Conservation (phyloP, 352 stramenopile genomes). For the Phytophthora agathidicida region DNA sequence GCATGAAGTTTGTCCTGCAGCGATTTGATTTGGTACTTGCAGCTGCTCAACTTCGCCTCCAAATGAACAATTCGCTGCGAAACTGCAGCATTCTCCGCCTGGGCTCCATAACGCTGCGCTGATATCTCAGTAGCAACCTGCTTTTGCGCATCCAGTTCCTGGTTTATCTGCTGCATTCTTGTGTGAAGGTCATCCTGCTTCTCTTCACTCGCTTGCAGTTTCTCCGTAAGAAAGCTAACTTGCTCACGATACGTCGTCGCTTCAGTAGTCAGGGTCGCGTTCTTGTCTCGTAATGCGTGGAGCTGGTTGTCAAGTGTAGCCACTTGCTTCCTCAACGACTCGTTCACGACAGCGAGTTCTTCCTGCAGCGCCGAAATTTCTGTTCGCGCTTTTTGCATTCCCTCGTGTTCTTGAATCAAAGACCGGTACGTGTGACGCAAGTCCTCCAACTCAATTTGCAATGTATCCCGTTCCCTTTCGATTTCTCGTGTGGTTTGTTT, state of each 20-base stretch:
- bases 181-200: slow-evolving; percentile 58
- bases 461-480: slow-evolving; percentile 67
- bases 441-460: slow-evolving; percentile 83
- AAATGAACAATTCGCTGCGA: slow-evolving; percentile 80
- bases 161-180: slow-evolving; percentile 49
- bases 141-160: slow-evolving; percentile 69
- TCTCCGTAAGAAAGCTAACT: slow-evolving; percentile 79
- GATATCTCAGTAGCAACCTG: slow-evolving; percentile 81
- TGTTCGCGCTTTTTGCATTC: slow-evolving; percentile 57
- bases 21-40: slow-evolving; percentile 66
- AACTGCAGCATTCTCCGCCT: slow-evolving; percentile 75
- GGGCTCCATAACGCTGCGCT: slow-evolving; percentile 72
- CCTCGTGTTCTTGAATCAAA: slow-evolving; percentile 76
- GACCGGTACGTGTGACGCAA: slow-evolving; percentile 74
- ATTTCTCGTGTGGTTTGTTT: slow-evolving; percentile 65
- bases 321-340: slow-evolving; percentile 70
- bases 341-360: slow-evolving; percentile 66
- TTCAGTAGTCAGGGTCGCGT: slow-evolving; percentile 59
- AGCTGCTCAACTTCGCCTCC: slow-evolving; percentile 77
- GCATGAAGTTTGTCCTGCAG: slow-evolving; percentile 65
- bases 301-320: slow-evolving; percentile 64
- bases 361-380: slow-evolving; percentile 66
- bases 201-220: slow-evolving; percentile 63
- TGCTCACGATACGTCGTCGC: slow-evolving; percentile 74
- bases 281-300: slow-evolving; percentile 56